Evolutionary conservation across 495 filamentous ascomycete species (phyloP).

Genomic region (Hapsidospora chrysogenum): DNA sequence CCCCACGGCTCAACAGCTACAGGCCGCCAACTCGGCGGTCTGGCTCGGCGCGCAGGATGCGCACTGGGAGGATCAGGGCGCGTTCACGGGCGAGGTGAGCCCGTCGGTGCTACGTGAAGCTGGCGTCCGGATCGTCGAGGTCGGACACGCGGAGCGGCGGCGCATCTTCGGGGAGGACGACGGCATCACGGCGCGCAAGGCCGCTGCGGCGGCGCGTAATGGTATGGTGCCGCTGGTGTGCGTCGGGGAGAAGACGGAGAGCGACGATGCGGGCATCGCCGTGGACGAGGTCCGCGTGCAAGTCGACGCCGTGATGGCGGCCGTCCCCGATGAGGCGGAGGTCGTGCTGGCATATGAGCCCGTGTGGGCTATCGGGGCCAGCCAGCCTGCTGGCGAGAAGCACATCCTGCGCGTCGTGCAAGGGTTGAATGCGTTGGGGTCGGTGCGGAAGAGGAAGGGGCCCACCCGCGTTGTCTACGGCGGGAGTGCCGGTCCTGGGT

Average conservation of each 20-base stretch:
- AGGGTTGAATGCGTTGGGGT: constrained; percentile 33
- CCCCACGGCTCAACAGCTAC: constrained; percentile 35
- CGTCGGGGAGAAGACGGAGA: constrained; percentile 44
- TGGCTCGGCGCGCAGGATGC: constrained; percentile 63
- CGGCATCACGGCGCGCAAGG: constrained; percentile 43
- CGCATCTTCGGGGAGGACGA: constrained; percentile 59
- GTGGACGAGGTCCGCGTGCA: constrained; percentile 48
- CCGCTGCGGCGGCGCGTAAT: constrained; percentile 43
- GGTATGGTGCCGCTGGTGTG: constrained; percentile 66
- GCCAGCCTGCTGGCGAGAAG: constrained; percentile 49
- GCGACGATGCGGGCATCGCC: constrained; percentile 29
- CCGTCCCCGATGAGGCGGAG: constrained; percentile 39
- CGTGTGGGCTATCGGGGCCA: constrained; percentile 73
- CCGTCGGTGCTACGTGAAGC: constrained; percentile 44
- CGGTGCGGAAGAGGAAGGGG: constrained; percentile 22
- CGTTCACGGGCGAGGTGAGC: constrained; percentile 65
- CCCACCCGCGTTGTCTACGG: constrained; percentile 57
- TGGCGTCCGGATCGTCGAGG: constrained; percentile 53
- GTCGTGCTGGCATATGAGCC: constrained; percentile 78
- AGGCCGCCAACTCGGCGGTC: constrained; percentile 25
- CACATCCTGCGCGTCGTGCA: constrained; percentile 57
- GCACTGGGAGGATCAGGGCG: constrained; percentile 44
- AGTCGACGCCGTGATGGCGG: constrained; percentile 40
- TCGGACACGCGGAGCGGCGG: constrained; percentile 65
- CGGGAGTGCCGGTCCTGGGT: constrained; percentile 62